phyloP scores from a whole-genome alignment of 768 basidiomycete genomes.

The Suillus ampliporus region DNA sequence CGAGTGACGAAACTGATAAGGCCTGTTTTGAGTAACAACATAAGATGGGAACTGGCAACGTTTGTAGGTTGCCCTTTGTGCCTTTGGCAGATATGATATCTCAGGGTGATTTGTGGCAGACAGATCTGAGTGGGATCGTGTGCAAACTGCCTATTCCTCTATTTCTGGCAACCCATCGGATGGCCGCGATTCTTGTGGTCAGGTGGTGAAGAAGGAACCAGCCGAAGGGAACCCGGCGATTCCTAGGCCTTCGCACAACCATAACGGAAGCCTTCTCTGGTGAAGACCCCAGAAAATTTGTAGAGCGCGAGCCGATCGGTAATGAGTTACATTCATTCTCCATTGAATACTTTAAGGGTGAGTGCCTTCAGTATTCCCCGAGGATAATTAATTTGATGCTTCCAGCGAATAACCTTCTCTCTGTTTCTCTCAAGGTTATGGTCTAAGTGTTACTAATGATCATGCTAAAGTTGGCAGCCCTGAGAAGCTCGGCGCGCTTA shows the following conservation, averaged over 20 bases:
- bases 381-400: too few species aligned
- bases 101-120: constrained; percentile 3
- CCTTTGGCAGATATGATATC: background rate
- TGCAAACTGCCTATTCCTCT: constrained; percentile 4
- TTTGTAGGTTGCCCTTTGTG: background rate
- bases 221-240: background rate
- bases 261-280: constrained; percentile 12
- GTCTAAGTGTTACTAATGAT: background rate
- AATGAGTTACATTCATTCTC: too few species aligned
- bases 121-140: background rate
- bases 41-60: background rate
- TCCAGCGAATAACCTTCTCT: too few species aligned
- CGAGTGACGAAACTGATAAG: constrained; percentile 1
- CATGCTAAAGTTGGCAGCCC: background rate
- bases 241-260: constrained; percentile 1
- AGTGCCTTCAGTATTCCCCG: too few species aligned
- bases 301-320: background rate
- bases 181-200: background rate
- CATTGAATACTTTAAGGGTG: too few species aligned
- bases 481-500: background rate
- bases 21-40: background rate
- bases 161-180: constrained; percentile 2
- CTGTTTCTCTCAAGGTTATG: too few species aligned
- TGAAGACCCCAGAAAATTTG: constrained; percentile 3
- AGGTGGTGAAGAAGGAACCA: background rate